Conservation (phyloP, 768 basidiomycete genomes). For the Roridomyces roridus region DNA sequence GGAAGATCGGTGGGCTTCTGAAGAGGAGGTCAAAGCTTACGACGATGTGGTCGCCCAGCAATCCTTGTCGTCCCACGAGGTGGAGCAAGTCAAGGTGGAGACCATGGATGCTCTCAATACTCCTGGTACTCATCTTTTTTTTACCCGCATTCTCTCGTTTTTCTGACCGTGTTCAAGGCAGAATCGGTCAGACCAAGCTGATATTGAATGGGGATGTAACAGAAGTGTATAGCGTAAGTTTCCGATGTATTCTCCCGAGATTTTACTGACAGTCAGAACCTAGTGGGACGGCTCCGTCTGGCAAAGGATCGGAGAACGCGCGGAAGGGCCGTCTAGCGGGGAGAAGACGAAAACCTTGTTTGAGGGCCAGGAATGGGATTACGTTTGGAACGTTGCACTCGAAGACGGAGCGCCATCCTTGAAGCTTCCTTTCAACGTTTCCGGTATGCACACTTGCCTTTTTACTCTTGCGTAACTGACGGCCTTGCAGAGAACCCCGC, state of each 20-base stretch:
- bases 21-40: constrained; percentile 67
- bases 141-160: neutral
- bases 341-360: constrained; percentile 79
- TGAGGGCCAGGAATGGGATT: constrained; percentile 94
- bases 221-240: constrained; percentile 86
- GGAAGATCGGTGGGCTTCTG: constrained; percentile 75
- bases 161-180: constrained; percentile 55
- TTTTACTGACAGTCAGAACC: neutral
- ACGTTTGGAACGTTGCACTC: constrained; percentile 98
- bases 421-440: constrained; percentile 92
- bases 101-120: constrained; percentile 78
- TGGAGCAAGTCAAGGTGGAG: constrained; percentile 90
- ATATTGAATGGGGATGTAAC: constrained; percentile 79
- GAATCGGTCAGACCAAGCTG: constrained; percentile 93
- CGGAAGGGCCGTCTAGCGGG: constrained; percentile 88
- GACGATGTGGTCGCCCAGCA: constrained; percentile 81
- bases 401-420: constrained; percentile 91
- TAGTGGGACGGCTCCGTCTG: constrained; percentile 88
- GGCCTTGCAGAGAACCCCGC: constrained; percentile 84
- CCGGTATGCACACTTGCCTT: constrained; percentile 55
- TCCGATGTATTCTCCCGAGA: constrained; percentile 1
- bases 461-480: neutral
- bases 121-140: constrained; percentile 68
- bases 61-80: constrained; percentile 83
- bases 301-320: constrained; percentile 96